Conservation (phyloP, 176 grass and related monocot species). For the Triticum turgidum region DNA sequence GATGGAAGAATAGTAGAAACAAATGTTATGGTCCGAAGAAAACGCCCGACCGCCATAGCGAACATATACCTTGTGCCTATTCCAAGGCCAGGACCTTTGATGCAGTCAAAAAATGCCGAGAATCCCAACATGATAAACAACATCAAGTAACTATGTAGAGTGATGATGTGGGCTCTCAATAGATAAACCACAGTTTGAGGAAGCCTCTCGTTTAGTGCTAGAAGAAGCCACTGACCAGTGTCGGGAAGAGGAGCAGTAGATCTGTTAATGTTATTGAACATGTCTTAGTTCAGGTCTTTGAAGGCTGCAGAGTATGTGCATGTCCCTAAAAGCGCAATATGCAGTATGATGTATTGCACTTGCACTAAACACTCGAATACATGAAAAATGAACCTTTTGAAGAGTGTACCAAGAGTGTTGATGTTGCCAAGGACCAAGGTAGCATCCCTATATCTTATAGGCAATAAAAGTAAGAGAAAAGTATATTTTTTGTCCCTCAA, state of each 20-base stretch:
- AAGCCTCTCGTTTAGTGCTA: slow-evolving; percentile 80
- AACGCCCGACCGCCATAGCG: slow-evolving; percentile 76
- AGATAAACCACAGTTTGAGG: slow-evolving; percentile 57
- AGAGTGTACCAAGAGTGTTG: background rate
- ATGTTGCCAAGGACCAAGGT: background rate
- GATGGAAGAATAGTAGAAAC: slow-evolving; percentile 88
- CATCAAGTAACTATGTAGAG: slow-evolving; percentile 89
- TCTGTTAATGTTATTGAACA: slow-evolving; percentile 37
- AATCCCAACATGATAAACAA: slow-evolving; percentile 90
- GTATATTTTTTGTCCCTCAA: too few species aligned
- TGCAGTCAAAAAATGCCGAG: slow-evolving; percentile 74
- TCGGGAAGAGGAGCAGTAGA: slow-evolving; percentile 76
- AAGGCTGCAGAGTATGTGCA: background rate
- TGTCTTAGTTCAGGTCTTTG: background rate
- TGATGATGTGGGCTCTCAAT: slow-evolving; percentile 73
- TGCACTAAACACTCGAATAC: slow-evolving; percentile 2
- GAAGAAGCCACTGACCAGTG: slow-evolving; percentile 87
- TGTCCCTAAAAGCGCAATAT: background rate
- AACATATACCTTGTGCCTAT: slow-evolving; percentile 87
- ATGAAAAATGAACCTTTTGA: background rate
- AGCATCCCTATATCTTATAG: background rate
- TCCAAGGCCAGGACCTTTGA: slow-evolving; percentile 89
- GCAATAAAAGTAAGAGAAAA: background rate
- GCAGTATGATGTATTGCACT: background rate
- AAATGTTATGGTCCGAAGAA: slow-evolving; percentile 78